Base-by-base conservation (phyloP, 371 early-diverging fungal species). In the Rhizopus stolonifer region DNA sequence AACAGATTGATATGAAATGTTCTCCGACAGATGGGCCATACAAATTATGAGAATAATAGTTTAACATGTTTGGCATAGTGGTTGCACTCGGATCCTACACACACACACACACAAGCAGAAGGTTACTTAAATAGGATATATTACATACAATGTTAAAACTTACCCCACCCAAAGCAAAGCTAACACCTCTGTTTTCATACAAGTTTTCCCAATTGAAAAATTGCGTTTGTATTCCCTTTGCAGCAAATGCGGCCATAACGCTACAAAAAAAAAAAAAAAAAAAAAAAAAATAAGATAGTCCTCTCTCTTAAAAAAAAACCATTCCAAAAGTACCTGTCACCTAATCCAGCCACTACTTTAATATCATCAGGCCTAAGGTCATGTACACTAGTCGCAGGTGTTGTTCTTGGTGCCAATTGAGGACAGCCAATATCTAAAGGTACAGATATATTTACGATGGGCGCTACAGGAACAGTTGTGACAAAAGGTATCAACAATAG, bases 191-290 rank as follows among this genome's bases (percentile, higher is more conserved):
- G 34, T 67, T 54, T 50, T 78, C 72, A 48, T 67, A 58, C 9
- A 75, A 29, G 14, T 69, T 69, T 0, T 60, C 45, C 1, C 55
- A 22, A 40, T 63, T 72, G 9, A 74, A 25, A 49, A 70, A 69
- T 6, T 50, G 29, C 6, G 52, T 54, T 23, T 69, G 60, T 22
- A 73, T 46, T 9, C 77, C 77, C 44, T 71, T 69, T 3, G 77
- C 79, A 32, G 69, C 85, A 61, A 86, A 87, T 9, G 71, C 89
- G 6, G 89, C 85, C 54, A 85, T 80, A n/a, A 85, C 83, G 45
- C 84, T 83, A 46, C 10, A 29, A 29, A 2, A 21, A 19, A 18
- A 46, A 29, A 4, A 29, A 26, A 29, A 17, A 9, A 4, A 47
- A 2, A 49, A 4, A 10, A 17, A n/a, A 34, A 26, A 15, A 24